Evolutionary conservation across 2,329 filamentous ascomycete species (phyloP).

Genomic region (Cordyceps cateniannulata): DNA sequence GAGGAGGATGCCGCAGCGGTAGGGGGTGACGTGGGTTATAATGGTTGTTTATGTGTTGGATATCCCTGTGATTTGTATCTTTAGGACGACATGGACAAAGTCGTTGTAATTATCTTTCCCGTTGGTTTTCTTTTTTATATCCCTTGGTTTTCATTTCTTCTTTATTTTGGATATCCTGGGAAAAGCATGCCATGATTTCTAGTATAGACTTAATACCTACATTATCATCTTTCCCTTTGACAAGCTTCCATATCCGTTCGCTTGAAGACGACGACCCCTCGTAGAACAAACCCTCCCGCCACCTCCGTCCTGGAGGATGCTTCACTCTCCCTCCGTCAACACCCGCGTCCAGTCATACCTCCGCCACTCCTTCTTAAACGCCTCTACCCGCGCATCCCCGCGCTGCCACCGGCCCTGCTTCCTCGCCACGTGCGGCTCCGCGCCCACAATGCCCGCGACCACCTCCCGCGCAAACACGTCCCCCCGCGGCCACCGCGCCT

Average conservation of each 20-base stretch:
- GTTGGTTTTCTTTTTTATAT: not conserved
- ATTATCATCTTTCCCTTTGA: too few species aligned
- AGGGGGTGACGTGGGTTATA: not conserved
- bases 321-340: conserved; percentile 33
- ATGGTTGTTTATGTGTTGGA: not conserved
- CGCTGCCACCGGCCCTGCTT: conserved; percentile 80
- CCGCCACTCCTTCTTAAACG: conserved; percentile 77
- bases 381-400: conserved; percentile 63
- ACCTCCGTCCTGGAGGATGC: too few species aligned
- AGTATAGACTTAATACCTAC: too few species aligned
- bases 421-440: conserved; percentile 76
- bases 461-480: conserved; percentile 92
- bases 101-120: not conserved
- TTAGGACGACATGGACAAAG: not conserved
- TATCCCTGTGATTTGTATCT: not conserved
- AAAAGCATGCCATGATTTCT: not conserved
- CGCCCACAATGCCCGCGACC: conserved; percentile 85
- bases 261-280: too few species aligned
- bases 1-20: not conserved
- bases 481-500: conserved; percentile 76
- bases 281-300: too few species aligned
- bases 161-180: not conserved
- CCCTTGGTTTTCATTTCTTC: not conserved
- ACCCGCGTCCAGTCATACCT: conserved; percentile 84
- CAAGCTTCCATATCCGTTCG: too few species aligned